phyloP scores from a whole-genome alignment of 2,329 filamentous ascomycete genomes.

The Microascus cirrosus region DNA sequence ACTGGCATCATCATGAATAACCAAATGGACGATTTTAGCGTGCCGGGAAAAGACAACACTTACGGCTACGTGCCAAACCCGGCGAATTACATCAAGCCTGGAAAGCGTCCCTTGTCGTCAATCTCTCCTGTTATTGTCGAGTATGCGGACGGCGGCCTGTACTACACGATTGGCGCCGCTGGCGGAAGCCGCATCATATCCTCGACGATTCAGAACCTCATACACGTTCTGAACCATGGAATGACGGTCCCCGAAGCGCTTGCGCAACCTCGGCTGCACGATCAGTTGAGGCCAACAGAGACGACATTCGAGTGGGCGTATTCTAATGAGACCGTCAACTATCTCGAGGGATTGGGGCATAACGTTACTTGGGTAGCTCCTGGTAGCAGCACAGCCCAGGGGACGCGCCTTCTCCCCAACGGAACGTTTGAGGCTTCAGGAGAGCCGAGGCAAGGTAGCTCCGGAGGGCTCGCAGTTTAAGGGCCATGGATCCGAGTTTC shows the following conservation, averaged over 20 bases:
- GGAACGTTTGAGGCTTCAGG: slow-evolving; percentile 67
- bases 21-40: too few relatives aligned
- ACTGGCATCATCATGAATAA: slow-evolving; percentile 45
- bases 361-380: too few relatives aligned
- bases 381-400: slow-evolving; percentile 61
- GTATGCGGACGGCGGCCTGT: slow-evolving; percentile 54
- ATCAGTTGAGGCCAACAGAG: slow-evolving; percentile 65
- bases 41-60: too few relatives aligned
- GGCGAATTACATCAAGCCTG: slow-evolving; percentile 42
- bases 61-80: too few relatives aligned
- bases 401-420: slow-evolving; percentile 51
- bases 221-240: slow-evolving; percentile 59
- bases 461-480: too few relatives aligned
- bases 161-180: slow-evolving; percentile 64
- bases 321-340: slow-evolving; percentile 46
- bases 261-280: slow-evolving; percentile 61
- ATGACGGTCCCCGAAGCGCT: slow-evolving; percentile 54
- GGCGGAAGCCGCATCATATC: slow-evolving; percentile 83
- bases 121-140: slow-evolving; percentile 72
- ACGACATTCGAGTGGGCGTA: slow-evolving; percentile 62
- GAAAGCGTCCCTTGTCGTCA: slow-evolving; percentile 68
- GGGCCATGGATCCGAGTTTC: too few relatives aligned
- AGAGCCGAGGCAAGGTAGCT: slow-evolving; percentile 58
- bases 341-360: too few relatives aligned
- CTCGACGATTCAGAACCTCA: slow-evolving; percentile 64